These are phyloP conservation scores for Claviceps maximensis DNA, from an alignment of 2,329 filamentous ascomycete genomes.

Conservation along the genomic window DNA sequence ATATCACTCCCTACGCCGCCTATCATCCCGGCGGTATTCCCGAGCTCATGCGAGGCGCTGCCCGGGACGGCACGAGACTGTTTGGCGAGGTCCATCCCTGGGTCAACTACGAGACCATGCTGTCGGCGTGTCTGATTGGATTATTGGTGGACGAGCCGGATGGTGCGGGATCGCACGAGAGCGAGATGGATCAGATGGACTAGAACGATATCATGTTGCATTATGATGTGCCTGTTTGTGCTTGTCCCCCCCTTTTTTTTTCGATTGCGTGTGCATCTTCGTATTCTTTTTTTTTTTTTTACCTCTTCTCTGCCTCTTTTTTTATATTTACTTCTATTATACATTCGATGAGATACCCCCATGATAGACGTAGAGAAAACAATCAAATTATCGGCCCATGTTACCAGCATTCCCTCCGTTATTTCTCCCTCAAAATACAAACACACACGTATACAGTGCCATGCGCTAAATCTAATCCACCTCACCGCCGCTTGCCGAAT, in stretches of 20 bases:
- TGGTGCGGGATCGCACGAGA: conserved; percentile 22
- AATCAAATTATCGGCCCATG: neutral
- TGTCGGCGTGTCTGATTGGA: conserved; percentile 49
- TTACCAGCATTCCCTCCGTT: too few relatives aligned
- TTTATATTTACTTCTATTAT: neutral
- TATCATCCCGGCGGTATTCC: conserved; percentile 83
- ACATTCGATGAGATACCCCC: conserved; percentile 5
- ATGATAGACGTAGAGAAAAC: neutral
- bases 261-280: neutral
- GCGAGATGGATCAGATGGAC: conserved; percentile 49
- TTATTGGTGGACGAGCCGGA: conserved; percentile 45
- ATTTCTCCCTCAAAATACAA: too few relatives aligned
- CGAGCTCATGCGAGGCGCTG: conserved; percentile 54
- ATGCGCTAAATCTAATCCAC: neutral
- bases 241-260: neutral
- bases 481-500: conserved; percentile 36
- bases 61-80: conserved; percentile 46
- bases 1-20: conserved; percentile 75
- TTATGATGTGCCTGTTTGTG: neutral
- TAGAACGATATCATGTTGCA: conserved; percentile 16
- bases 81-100: conserved; percentile 58
- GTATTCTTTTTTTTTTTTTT: neutral
- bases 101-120: conserved; percentile 62
- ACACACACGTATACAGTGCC: neutral
- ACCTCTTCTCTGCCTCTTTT: neutral